Percentiles rank a stretch among this genome's conserved stretches.
These are phyloP conservation scores for Annulohypoxylon moriforme DNA, from an alignment of 495 filamentous ascomycete genomes.

Conservation along the genomic window DNA sequence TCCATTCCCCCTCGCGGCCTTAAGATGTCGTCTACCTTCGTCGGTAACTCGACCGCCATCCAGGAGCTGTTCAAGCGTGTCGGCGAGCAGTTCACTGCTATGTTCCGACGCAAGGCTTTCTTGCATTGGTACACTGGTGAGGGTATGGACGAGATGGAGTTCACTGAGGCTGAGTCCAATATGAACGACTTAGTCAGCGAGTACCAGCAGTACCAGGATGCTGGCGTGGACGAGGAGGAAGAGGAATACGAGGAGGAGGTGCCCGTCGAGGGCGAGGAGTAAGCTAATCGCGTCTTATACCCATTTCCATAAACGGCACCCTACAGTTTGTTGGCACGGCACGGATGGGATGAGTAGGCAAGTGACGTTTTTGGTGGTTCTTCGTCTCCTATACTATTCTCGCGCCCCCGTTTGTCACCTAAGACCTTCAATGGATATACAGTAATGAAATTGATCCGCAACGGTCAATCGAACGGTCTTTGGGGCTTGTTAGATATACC, in stretches of 20 bases:
- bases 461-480: conserved; percentile 41
- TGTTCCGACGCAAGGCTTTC: conserved; percentile 99
- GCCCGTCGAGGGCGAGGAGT: conserved; percentile 46
- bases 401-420: conserved; percentile 42
- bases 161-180: conserved; percentile 99
- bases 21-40: conserved; percentile 99
- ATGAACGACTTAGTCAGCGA: conserved; percentile 99
- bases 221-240: conserved; percentile 80
- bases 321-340: conserved; percentile 22
- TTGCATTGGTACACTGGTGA: conserved; percentile 99
- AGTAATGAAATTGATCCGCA: conserved; percentile 43
- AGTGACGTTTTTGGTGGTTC: conserved; percentile 34
- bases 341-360: conserved; percentile 33
- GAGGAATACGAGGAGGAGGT: conserved; percentile 73
- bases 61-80: conserved; percentile 99
- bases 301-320: conserved; percentile 37
- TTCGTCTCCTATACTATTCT: conserved; percentile 48
- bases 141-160: conserved; percentile 99
- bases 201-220: conserved; percentile 99
- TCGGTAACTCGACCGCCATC: conserved; percentile 99
- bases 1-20: conserved; percentile 97
- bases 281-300: conserved; percentile 40
- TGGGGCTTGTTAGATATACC: conserved; percentile 49
- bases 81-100: conserved; percentile 99
- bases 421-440: conserved; percentile 46